These are phyloP conservation scores for Phellopilus nigrolimitatus DNA, from an alignment of 1,284 basidiomycete species.

Conservation along the genomic window DNA sequence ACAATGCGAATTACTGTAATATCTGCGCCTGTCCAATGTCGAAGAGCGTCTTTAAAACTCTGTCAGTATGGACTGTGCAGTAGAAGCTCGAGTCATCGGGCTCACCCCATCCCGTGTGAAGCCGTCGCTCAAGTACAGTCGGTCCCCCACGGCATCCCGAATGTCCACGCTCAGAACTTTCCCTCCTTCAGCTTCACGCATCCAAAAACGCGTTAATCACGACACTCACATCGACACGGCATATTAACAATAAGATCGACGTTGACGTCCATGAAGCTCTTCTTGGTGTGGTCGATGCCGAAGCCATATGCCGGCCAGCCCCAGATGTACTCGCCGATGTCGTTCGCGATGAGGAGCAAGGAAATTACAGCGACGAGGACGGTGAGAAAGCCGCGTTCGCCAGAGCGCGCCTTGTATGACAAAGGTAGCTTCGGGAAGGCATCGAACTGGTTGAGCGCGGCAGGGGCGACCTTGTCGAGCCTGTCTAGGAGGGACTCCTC, in stretches of 20 bases:
- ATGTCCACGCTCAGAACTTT: slow-evolving; percentile 84
- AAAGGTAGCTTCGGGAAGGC: slow-evolving; percentile 88
- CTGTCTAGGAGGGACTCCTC: slow-evolving; percentile 44
- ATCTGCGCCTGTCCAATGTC: slow-evolving; percentile 78
- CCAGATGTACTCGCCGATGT: slow-evolving; percentile 86
- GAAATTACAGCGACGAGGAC: slow-evolving; percentile 72
- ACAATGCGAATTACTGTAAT: slow-evolving; percentile 30
- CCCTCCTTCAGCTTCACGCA: slow-evolving; percentile 15
- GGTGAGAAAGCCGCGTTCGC: slow-evolving; percentile 86
- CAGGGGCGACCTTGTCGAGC: slow-evolving; percentile 54
- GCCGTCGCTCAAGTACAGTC: slow-evolving; percentile 79
- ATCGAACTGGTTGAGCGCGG: slow-evolving; percentile 57
- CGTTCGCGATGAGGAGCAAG: slow-evolving; percentile 76
- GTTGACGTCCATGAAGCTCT: slow-evolving; percentile 75
- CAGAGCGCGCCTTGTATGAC: slow-evolving; percentile 83
- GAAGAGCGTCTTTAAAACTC: slow-evolving; percentile 62
- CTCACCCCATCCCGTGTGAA: slow-evolving; percentile 84
- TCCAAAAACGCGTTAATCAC: slow-evolving; percentile 9
- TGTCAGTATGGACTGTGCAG: slow-evolving; percentile 6
- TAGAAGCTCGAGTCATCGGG: background rate
- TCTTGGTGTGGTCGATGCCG: slow-evolving; percentile 64
- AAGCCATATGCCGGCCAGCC: slow-evolving; percentile 89
- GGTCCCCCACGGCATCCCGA: slow-evolving; percentile 88
- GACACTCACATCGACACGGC: slow-evolving; percentile 80
- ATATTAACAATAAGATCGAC: slow-evolving; percentile 89